Evolutionary conservation across 2,329 filamentous ascomycete genomes (phyloP).

Genomic region (Stemphylium vesicarium): DNA sequence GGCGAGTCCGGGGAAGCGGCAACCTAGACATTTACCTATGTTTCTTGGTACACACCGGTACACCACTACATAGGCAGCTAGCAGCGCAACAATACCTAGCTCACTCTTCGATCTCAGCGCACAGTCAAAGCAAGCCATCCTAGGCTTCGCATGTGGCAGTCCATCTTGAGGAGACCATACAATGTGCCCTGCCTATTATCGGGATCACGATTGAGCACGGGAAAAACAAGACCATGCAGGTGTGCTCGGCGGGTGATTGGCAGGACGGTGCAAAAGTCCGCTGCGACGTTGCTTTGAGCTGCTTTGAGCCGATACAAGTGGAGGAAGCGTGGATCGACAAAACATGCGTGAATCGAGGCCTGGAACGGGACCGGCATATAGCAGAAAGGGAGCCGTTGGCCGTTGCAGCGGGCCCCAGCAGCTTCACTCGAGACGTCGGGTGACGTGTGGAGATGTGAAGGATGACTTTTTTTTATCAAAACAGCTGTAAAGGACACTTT

Average conservation of each 20-base stretch:
- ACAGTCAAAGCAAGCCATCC: not conserved
- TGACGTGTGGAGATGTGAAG: not conserved
- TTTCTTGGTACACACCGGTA: not conserved
- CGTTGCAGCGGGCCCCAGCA: slow-evolving; percentile 5
- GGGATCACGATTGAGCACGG: slow-evolving; percentile 9
- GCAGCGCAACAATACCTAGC: not conserved
- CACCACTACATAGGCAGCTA: not conserved
- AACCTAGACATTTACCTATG: not conserved
- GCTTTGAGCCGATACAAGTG: slow-evolving; percentile 12
- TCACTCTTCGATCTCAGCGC: not conserved
- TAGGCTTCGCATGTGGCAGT: not conserved
- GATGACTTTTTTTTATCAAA: too few species aligned
- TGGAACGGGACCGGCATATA: slow-evolving; percentile 18
- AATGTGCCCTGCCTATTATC: not conserved
- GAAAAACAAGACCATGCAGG: slow-evolving; percentile 9
- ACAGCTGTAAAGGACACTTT: too few species aligned
- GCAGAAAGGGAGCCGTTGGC: slow-evolving; percentile 16
- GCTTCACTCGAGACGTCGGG: not conserved
- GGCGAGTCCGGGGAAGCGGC: slow-evolving; percentile 5
- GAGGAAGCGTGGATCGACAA: slow-evolving; percentile 19
- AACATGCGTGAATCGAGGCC: slow-evolving; percentile 18
- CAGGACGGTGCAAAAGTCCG: not conserved
- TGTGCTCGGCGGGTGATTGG: slow-evolving; percentile 3
- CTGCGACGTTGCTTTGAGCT: slow-evolving; percentile 1
- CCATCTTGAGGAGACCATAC: not conserved